phyloP scores from a whole-genome alignment of 2,329 filamentous ascomycete genomes.

The Verticillium zaregamsianum region DNA sequence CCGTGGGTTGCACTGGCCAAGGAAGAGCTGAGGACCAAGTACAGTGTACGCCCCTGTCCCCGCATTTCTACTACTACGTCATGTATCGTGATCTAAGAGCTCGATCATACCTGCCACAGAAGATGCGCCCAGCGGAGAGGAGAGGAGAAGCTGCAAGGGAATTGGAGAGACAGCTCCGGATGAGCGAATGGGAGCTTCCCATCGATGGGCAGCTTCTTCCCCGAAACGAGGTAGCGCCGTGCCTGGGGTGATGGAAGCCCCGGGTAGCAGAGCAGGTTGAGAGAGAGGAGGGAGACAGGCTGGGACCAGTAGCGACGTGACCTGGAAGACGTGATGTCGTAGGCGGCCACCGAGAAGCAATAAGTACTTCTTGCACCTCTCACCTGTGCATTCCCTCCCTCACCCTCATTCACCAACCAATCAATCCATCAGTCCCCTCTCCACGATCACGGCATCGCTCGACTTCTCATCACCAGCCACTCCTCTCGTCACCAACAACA shows the following conservation, averaged over 20 bases:
- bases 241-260: too few species aligned
- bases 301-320: background rate
- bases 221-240: background rate
- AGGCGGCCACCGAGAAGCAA: slow-evolving; percentile 1
- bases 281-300: background rate
- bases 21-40: background rate
- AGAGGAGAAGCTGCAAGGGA: background rate
- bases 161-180: background rate
- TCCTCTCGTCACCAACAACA: background rate
- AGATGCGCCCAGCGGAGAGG: background rate
- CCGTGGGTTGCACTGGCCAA: background rate
- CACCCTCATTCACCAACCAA: slow-evolving; percentile 5
- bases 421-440: slow-evolving; percentile 1
- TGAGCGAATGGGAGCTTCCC: background rate
- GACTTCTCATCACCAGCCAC: background rate
- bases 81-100: background rate
- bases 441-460: background rate
- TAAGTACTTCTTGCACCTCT: slow-evolving; percentile 8
- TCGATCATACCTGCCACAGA: background rate
- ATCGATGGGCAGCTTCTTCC: background rate
- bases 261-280: background rate
- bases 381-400: background rate
- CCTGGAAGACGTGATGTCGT: background rate
- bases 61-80: background rate
- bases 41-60: background rate